Evolutionary conservation across 1,284 basidiomycete genomes (phyloP), one percentile per base, ranked within the genome.

Genomic region (Heterobasidion occidentale): DNA sequence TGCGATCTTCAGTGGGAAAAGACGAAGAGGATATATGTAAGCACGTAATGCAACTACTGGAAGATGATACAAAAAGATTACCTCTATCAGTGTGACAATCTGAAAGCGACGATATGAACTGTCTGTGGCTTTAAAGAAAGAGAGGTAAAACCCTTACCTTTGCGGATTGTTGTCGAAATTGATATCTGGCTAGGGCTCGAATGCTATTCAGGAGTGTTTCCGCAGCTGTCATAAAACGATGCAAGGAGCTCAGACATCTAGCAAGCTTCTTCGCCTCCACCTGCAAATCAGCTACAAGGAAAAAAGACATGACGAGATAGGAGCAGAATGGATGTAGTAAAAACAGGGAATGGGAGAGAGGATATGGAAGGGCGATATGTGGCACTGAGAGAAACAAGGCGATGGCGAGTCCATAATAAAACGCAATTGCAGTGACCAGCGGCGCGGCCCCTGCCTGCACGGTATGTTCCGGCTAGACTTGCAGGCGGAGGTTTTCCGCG

Each of bases 251-350:
- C 12, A 71, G 62, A 56, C 66, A 67, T 52, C 63, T 46, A 17
- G 71, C 71, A 49, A 68, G 56, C 47, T 71, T 63, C 27, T 71
- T 63, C 9, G 70, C 67, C 47, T 65, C 62, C 61, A 64, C 65
- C 57, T 65, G 69, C 51, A 65, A 44, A 54, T 65, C 62, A 56
- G 61, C 54, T 56, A 60, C 55, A 54, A 62, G 56, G 56, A 61
- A 57, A 2, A 58, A 2, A 36, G 60, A 52, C 54, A 58, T 56
- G 56, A 56, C 20, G 56, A 59, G 58, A 35, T 44, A 20, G 36
- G 36, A 2, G 20, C 42, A 42, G 34, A 51, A 4, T 51, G 5
- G 34, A 2, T 36, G 55, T 59, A 60, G 27, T 1, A 34, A 58
- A 60, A 61, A 61, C 11, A n/a, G n/a, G 1, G 51, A 51, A 51